Conservation (phyloP, 176 grass and related monocot species). For the Ensete ventricosum region DNA sequence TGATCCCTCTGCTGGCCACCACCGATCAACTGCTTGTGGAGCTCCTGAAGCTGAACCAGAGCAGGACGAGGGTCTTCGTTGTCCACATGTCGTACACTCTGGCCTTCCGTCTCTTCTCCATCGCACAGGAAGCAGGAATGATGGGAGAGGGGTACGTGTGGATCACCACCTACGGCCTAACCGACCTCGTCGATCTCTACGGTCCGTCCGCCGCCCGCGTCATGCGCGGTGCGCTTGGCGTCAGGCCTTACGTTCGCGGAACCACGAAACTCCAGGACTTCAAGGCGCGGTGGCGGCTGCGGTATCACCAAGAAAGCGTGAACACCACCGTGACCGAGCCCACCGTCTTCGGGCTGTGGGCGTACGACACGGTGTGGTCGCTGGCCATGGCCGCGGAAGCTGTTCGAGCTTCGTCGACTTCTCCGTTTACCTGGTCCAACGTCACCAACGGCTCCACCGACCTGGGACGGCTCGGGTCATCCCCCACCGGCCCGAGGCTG, state of each 20-base stretch:
- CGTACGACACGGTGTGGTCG: constrained; percentile 67
- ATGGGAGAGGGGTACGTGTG: constrained; percentile 48
- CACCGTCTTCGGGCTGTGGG: constrained; percentile 43
- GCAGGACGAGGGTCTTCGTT: constrained; percentile 59
- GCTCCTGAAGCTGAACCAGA: constrained; percentile 26
- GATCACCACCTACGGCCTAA: constrained; percentile 65
- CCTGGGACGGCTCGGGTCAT: constrained; percentile 38
- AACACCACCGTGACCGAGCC: constrained; percentile 21
- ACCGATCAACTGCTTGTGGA: constrained; percentile 22
- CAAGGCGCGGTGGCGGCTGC: constrained; percentile 33
- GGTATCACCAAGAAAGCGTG: constrained; percentile 27
- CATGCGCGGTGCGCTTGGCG: constrained; percentile 66
- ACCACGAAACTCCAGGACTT: constrained; percentile 20
- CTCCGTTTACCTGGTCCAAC: constrained; percentile 21
- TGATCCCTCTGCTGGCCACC: constrained; percentile 28
- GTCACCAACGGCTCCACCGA: constrained; percentile 37
- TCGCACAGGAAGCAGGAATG: constrained; percentile 48
- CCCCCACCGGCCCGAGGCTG: constrained; percentile 28
- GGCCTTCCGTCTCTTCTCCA: constrained; percentile 40
- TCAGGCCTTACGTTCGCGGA: constrained; percentile 40
- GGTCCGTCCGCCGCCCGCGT: constrained; percentile 39
- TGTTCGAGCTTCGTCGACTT: constrained; percentile 7
- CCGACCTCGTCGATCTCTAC: constrained; percentile 46
- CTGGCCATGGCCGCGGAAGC: constrained; percentile 46
- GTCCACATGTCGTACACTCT: constrained; percentile 51